phyloP scores from a whole-genome alignment of 768 basidiomycete species.

The Amanita fuliginea region DNA sequence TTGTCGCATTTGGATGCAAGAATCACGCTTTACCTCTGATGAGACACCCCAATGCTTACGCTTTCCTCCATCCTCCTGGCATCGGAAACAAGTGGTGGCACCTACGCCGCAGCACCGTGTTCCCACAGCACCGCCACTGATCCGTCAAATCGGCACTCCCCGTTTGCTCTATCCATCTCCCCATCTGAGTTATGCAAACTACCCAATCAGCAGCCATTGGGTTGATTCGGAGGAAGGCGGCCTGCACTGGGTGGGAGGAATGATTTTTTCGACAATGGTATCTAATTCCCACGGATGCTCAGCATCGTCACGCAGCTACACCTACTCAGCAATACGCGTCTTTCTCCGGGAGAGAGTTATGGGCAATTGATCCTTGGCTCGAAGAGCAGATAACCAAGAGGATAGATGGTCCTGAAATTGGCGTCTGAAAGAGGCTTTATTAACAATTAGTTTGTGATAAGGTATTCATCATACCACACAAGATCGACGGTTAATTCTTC shows the following conservation, averaged over 20 bases:
- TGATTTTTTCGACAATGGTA: constrained; percentile 19
- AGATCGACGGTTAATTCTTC: constrained; percentile 4
- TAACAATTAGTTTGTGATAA: neutral
- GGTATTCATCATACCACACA: neutral
- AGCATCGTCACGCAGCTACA: constrained; percentile 57
- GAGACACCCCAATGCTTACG: constrained; percentile 58
- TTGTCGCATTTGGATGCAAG: constrained; percentile 61
- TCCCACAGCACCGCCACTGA: neutral
- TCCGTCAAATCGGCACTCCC: constrained; percentile 13
- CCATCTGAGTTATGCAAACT: constrained; percentile 40
- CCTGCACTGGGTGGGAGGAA: constrained; percentile 60
- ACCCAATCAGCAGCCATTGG: constrained; percentile 66
- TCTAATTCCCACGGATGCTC: neutral
- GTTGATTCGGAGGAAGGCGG: constrained; percentile 42
- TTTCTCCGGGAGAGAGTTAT: constrained; percentile 58
- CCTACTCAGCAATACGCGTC: constrained; percentile 49
- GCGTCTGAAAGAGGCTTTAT: constrained; percentile 20
- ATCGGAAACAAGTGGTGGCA: constrained; percentile 25
- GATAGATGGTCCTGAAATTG: constrained; percentile 66
- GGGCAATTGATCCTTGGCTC: constrained; percentile 73
- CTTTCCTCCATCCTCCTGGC: constrained; percentile 61
- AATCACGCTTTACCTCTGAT: constrained; percentile 43
- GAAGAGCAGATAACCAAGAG: constrained; percentile 49
- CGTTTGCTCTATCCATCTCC: constrained; percentile 51
- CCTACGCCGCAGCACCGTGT: neutral